Conservation (phyloP, 768 basidiomycete species). For the Russula lepida region DNA sequence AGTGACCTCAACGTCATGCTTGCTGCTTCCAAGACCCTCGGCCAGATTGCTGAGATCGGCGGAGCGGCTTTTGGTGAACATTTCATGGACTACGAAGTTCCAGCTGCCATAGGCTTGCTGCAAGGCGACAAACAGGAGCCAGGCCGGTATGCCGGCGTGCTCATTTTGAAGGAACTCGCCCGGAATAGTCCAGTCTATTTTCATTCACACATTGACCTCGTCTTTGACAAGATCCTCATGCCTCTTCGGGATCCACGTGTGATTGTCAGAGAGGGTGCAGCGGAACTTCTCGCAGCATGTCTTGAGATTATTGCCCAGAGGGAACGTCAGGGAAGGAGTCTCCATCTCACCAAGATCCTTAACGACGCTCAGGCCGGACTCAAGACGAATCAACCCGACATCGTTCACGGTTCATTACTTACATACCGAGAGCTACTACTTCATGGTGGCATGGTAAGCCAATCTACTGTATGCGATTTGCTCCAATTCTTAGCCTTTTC, state of each 20-base stretch:
- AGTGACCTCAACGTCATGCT: conserved; percentile 92
- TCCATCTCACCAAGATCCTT: conserved; percentile 73
- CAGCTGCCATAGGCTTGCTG: conserved; percentile 70
- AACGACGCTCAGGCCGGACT: conserved; percentile 80
- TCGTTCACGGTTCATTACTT: conserved; percentile 86
- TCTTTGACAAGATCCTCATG: conserved; percentile 88
- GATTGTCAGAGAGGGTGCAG: conserved; percentile 87
- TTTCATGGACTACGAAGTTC: conserved; percentile 87
- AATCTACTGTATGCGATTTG: neutral
- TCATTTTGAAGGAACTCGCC: conserved; percentile 91
- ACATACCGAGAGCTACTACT: conserved; percentile 87
- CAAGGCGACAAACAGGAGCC: conserved; percentile 69
- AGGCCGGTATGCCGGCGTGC: conserved; percentile 85
- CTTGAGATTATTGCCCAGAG: conserved; percentile 77
- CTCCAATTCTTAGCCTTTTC: neutral
- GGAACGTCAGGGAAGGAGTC: conserved; percentile 55
- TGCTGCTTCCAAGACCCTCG: conserved; percentile 85
- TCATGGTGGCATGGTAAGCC: conserved; percentile 86
- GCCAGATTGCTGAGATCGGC: conserved; percentile 77
- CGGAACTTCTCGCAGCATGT: conserved; percentile 88
- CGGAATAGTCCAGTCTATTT: conserved; percentile 82
- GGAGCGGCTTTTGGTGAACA: conserved; percentile 78
- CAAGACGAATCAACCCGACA: conserved; percentile 72
- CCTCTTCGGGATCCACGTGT: conserved; percentile 84
- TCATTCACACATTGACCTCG: conserved; percentile 76